phyloP scores from a whole-genome alignment of 495 filamentous ascomycete species.

The Penicillium paradoxum region DNA sequence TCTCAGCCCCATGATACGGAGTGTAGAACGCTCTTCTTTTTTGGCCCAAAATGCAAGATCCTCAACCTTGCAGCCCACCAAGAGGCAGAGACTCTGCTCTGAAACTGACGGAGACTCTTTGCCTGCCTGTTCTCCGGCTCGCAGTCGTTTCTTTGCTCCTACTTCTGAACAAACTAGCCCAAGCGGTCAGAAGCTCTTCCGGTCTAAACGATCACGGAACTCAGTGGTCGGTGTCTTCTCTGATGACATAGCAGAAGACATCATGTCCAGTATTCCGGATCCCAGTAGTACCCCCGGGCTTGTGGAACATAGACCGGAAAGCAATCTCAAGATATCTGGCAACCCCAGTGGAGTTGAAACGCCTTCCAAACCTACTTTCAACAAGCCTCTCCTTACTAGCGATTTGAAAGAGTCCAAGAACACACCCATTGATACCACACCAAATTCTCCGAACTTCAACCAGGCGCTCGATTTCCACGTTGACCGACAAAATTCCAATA shows the following conservation, averaged over 20 bases:
- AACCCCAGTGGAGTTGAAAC: not conserved
- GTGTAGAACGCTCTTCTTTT: slow-evolving; percentile 44
- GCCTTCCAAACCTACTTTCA: not conserved
- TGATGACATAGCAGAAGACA: slow-evolving; percentile 62
- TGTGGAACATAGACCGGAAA: slow-evolving; percentile 17
- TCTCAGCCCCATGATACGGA: slow-evolving; percentile 34
- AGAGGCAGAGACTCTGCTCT: slow-evolving; percentile 59
- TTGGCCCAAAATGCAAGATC: slow-evolving; percentile 38
- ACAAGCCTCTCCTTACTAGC: not conserved
- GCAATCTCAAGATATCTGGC: slow-evolving; percentile 16
- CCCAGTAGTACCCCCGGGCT: slow-evolving; percentile 13
- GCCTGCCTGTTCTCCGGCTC: slow-evolving; percentile 29
- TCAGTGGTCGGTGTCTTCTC: slow-evolving; percentile 57
- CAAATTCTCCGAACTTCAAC: slow-evolving; percentile 24
- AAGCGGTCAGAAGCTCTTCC: slow-evolving; percentile 42
- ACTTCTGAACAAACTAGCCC: slow-evolving; percentile 42
- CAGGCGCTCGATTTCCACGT: slow-evolving; percentile 36
- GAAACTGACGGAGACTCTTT: slow-evolving; percentile 43
- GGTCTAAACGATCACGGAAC: slow-evolving; percentile 44
- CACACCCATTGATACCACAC: slow-evolving; percentile 1
- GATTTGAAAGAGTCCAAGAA: not conserved
- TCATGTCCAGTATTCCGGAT: slow-evolving; percentile 50
- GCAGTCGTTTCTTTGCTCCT: slow-evolving; percentile 56
- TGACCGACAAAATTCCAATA: slow-evolving; percentile 31
- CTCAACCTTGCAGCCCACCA: slow-evolving; percentile 48